Evolutionary conservation across 163 green algal species (phyloP), one percentile per base, ranked within the genome.

Genomic region (Coccomyxa subellipsoidea): DNA sequence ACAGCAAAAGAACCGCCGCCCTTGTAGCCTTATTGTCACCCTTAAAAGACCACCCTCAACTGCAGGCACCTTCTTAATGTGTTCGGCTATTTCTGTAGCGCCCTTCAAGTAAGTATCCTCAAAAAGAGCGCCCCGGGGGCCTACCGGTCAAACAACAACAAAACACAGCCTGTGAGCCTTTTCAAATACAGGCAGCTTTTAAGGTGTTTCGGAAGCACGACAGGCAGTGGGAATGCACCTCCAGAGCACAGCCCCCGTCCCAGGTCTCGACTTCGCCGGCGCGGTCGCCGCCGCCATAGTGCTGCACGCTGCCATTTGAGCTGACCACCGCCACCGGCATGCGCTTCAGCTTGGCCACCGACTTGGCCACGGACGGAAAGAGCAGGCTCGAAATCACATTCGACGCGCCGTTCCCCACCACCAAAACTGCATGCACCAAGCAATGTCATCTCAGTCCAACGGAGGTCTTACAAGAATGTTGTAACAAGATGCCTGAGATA

Each of bases 361-460:
- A 32, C 66, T 73, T 73, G 66, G 66, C 66, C 66, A 73, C 66
- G 8, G 66, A 73, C 66, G 66, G 66, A 23, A 73, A 73, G 18
- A 73, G 66, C 1, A 73, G 21, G 2, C n/a, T 34, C 32, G 66
- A 73, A 1, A 73, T 18, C 66, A 32, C 10, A 6, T 32, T 73
- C 21, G 27, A 36, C 66, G n/a, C n/a, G 29, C 66, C 66, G 4
- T 73, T 73, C 21, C 66, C 66, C 6, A 73, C 66, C 29, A 73
- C 66, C 27, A 73, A 23, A 8, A 73, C 66, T 73, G 66, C 66
- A 73, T 18, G 18, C 66, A 73, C 4, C 29, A 34, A 73, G 32
- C 29, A 9, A 6, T 32, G 7, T 7, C 66, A 18, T 8, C 18
- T 36, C 29, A 73, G 27, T 73, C 18, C 7, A 8, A 8, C 66